phyloP scores from a whole-genome alignment of 1,139 yeast genomes.

The Wickerhamomyces sp. region DNA sequence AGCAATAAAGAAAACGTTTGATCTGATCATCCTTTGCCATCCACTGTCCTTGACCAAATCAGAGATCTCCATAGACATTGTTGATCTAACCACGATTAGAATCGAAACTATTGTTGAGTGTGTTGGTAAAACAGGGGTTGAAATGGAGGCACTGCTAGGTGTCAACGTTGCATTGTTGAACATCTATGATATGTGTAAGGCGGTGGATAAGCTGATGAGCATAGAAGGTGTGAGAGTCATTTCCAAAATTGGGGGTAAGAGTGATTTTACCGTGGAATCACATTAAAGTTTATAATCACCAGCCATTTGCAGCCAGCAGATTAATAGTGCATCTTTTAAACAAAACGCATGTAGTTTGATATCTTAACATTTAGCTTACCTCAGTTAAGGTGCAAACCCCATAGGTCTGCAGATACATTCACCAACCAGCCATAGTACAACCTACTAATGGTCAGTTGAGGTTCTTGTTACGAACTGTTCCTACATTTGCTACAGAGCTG shows the following conservation, averaged over 20 bases:
- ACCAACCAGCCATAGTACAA: no score
- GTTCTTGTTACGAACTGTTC: no score
- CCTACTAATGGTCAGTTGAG: no score
- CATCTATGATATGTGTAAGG: constrained; percentile 52
- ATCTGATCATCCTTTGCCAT: constrained; percentile 44
- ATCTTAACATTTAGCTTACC: no score
- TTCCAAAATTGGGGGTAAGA: constrained; percentile 37
- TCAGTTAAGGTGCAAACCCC: no score
- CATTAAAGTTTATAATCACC: no score
- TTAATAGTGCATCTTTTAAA: no score
- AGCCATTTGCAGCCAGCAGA: no score
- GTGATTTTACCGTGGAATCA: constrained; percentile 18
- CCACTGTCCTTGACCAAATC: constrained; percentile 38
- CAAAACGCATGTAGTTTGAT: no score
- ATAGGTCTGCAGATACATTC: no score
- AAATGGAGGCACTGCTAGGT: constrained; percentile 49
- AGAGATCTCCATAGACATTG: constrained; percentile 25
- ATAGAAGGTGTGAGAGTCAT: constrained; percentile 33
- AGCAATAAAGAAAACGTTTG: constrained; percentile 42
- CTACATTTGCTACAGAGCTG: no score
- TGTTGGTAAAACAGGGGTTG: constrained; percentile 46
- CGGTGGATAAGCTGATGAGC: constrained; percentile 43
- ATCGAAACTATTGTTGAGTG: constrained; percentile 35
- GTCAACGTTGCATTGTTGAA: constrained; percentile 37
- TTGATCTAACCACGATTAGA: constrained; percentile 19